Conservation (phyloP, 768 basidiomycete species). For the Mycena chlorophos region DNA sequence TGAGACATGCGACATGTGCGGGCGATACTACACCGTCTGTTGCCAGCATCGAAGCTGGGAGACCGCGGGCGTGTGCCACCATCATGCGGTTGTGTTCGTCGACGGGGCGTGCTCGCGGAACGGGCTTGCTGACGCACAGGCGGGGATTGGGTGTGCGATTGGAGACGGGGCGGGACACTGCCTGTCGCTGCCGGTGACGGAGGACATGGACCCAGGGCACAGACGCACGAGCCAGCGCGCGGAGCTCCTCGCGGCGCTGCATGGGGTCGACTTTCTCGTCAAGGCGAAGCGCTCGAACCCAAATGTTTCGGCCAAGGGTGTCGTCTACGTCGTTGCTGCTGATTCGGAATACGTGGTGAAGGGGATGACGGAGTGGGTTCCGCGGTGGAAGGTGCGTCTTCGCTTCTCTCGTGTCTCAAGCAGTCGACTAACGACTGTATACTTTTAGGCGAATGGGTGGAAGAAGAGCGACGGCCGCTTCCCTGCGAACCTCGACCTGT, state of each 20-base stretch:
- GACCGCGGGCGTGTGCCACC: slow-evolving; percentile 26
- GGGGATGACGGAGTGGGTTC: slow-evolving; percentile 38
- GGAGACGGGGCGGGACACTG: slow-evolving; percentile 22
- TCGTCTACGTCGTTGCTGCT: slow-evolving; percentile 26
- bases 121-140: slow-evolving; percentile 24
- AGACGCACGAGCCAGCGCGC: slow-evolving; percentile 34
- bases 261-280: slow-evolving; percentile 24
- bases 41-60: too few relatives aligned
- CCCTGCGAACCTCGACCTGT: slow-evolving; percentile 31
- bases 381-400: slow-evolving; percentile 31
- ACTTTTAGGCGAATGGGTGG: slow-evolving; percentile 25
- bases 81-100: slow-evolving; percentile 32
- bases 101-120: slow-evolving; percentile 37
- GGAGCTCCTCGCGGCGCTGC: slow-evolving; percentile 34
- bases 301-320: background rate
- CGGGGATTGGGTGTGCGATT: slow-evolving; percentile 33
- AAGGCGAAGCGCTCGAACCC: background rate
- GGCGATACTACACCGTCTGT: too few relatives aligned
- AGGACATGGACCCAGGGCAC: slow-evolving; percentile 22
- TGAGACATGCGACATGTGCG: too few relatives aligned
- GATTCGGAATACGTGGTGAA: slow-evolving; percentile 39
- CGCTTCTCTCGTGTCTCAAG: background rate
- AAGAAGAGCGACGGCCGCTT: slow-evolving; percentile 14
- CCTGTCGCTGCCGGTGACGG: slow-evolving; percentile 28
- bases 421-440: background rate